A percentile compares a stretch with the other conserved stretches of the same genome.
Evolutionary conservation across 352 stramenopile species (phyloP).

Genomic region (Pythium myriotylum): DNA sequence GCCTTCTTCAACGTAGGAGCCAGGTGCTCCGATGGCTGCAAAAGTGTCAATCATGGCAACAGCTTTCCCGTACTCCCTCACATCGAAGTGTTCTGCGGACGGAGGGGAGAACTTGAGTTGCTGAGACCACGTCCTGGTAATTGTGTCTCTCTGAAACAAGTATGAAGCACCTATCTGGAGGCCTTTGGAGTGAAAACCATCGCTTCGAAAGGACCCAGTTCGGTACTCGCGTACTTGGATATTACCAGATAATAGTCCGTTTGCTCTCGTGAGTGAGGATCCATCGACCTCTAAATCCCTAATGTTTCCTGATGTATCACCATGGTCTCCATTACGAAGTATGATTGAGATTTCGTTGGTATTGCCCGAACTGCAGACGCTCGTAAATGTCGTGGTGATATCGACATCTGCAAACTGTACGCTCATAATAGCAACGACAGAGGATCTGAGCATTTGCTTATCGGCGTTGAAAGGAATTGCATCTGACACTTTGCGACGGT

Average conservation of each 20-base stretch:
- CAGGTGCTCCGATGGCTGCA: constrained; percentile 63
- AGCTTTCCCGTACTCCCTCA: constrained; percentile 59
- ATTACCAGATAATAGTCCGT: constrained; percentile 25
- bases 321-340: constrained; percentile 60
- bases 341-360: constrained; percentile 52
- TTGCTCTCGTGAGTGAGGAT: constrained; percentile 40
- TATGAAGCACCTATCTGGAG: constrained; percentile 74
- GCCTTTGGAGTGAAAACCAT: constrained; percentile 62
- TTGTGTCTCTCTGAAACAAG: constrained; percentile 45
- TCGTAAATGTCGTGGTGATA: constrained; percentile 52
- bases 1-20: constrained; percentile 52
- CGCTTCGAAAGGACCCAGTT: constrained; percentile 58
- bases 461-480: constrained; percentile 65
- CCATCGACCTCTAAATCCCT: constrained; percentile 55
- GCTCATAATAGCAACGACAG: constrained; percentile 60
- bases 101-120: constrained; percentile 57
- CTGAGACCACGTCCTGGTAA: constrained; percentile 54
- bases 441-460: constrained; percentile 44
- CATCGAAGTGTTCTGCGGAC: constrained; percentile 32
- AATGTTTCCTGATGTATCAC: constrained; percentile 58
- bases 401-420: constrained; percentile 56
- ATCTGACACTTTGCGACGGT: constrained; percentile 50
- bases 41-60: constrained; percentile 57
- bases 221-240: constrained; percentile 60
- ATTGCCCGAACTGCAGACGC: constrained; percentile 42